phyloP scores from a whole-genome alignment of 2,329 filamentous ascomycete genomes.

The Colletotrichum somersetense region DNA sequence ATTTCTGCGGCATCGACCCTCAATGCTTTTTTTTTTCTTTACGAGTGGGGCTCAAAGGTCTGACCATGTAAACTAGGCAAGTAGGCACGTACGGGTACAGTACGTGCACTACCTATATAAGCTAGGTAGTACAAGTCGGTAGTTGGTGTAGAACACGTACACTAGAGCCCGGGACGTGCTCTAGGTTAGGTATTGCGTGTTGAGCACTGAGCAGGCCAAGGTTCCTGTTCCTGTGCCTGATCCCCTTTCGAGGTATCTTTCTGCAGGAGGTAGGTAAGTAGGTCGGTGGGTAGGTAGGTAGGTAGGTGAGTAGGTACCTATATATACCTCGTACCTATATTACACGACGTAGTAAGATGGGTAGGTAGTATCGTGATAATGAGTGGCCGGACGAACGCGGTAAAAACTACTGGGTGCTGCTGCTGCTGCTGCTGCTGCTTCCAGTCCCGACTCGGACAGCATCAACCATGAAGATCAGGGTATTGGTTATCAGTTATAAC shows the following conservation, averaged over 20 bases:
- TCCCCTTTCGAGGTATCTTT: no score
- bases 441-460: not conserved
- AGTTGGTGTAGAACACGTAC: no score
- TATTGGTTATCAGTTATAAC: not conserved
- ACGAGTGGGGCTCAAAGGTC: not conserved
- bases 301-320: no score
- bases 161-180: not conserved
- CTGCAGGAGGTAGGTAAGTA: no score
- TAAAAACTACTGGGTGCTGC: not conserved
- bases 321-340: no score
- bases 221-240: conserved; percentile 7
- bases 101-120: no score
- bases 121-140: no score
- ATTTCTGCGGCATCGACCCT: conserved; percentile 9
- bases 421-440: not conserved
- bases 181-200: not conserved
- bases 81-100: no score
- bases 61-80: no score
- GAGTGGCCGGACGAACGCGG: not conserved
- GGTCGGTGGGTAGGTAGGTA: no score
- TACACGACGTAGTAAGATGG: no score
- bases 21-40: not conserved
- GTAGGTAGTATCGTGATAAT: no score
- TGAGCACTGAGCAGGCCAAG: not conserved
- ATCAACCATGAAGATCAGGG: not conserved